These are phyloP conservation scores for Saccharum spontaneum DNA, from an alignment of 176 grass and related monocot genomes.

Conservation along the genomic window DNA sequence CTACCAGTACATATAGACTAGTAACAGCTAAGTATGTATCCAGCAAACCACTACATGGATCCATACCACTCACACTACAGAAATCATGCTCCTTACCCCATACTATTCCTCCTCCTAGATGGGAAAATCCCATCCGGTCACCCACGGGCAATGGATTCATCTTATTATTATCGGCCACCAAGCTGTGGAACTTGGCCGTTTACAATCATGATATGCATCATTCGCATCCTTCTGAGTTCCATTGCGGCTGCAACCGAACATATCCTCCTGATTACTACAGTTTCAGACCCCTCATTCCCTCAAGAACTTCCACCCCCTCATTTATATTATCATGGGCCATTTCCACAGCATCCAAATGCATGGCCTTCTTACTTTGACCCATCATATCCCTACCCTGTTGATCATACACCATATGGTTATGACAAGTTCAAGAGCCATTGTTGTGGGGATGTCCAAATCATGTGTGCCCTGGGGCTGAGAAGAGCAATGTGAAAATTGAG, in stretches of 20 bases:
- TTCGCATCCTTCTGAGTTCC: constrained; percentile 29
- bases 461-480: constrained; percentile 47
- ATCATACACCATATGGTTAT: constrained; percentile 47
- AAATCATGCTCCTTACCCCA: constrained; percentile 38
- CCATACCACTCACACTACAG: constrained; percentile 60
- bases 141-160: constrained; percentile 19
- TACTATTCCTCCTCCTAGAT: constrained; percentile 42
- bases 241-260: constrained; percentile 35
- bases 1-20: neutral
- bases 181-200: constrained; percentile 50
- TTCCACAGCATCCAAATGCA: constrained; percentile 33
- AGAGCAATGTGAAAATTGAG: constrained; percentile 53
- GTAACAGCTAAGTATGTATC: constrained; percentile 44
- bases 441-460: constrained; percentile 77
- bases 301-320: constrained; percentile 52
- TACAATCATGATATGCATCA: constrained; percentile 32
- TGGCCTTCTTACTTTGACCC: constrained; percentile 48
- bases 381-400: constrained; percentile 29
- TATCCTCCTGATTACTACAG: constrained; percentile 60
- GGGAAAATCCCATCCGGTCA: constrained; percentile 45
- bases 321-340: constrained; percentile 39
- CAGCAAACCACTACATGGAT: constrained; percentile 58
- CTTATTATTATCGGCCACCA: constrained; percentile 20
- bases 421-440: constrained; percentile 46
- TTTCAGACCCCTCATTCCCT: constrained; percentile 51